Evolutionary conservation across 352 stramenopile species (phyloP).

Genomic region (Peronospora belbahrii): DNA sequence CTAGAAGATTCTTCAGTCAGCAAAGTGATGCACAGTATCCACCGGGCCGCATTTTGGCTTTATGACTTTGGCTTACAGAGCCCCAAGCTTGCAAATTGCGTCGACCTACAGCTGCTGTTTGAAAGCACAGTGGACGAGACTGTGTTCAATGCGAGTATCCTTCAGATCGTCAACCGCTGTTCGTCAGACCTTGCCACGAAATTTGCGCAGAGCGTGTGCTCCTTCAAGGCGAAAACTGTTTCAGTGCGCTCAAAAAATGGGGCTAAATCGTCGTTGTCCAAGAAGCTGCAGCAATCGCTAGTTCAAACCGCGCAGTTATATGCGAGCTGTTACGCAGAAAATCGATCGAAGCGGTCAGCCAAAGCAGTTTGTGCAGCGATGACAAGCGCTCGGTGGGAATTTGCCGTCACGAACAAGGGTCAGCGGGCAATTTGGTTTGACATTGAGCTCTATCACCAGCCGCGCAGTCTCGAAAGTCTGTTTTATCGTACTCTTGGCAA

Average conservation of each 20-base stretch:
- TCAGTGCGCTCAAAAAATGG: neutral
- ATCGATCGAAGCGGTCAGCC: neutral
- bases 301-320: conserved; percentile 13
- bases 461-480: conserved; percentile 28
- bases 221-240: conserved; percentile 9
- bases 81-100: conserved; percentile 8
- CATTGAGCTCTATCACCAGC: conserved; percentile 9
- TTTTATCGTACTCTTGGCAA: neutral
- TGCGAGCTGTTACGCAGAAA: conserved; percentile 6
- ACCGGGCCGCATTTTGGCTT: conserved; percentile 15
- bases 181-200: neutral
- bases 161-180: conserved; percentile 10
- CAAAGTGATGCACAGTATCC: conserved; percentile 22
- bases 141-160: conserved; percentile 4
- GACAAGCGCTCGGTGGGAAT: conserved; percentile 23
- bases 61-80: conserved; percentile 6
- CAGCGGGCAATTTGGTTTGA: conserved; percentile 32
- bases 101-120: conserved; percentile 29
- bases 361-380: conserved; percentile 8
- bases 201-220: conserved; percentile 7
- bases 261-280: neutral
- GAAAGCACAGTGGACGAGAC: conserved; percentile 13
- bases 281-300: conserved; percentile 1
- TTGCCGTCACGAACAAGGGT: conserved; percentile 10
- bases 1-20: conserved; percentile 4